Evolutionary conservation across 768 basidiomycete genomes (phyloP).

Genomic region (Chalciporus piperatus): DNA sequence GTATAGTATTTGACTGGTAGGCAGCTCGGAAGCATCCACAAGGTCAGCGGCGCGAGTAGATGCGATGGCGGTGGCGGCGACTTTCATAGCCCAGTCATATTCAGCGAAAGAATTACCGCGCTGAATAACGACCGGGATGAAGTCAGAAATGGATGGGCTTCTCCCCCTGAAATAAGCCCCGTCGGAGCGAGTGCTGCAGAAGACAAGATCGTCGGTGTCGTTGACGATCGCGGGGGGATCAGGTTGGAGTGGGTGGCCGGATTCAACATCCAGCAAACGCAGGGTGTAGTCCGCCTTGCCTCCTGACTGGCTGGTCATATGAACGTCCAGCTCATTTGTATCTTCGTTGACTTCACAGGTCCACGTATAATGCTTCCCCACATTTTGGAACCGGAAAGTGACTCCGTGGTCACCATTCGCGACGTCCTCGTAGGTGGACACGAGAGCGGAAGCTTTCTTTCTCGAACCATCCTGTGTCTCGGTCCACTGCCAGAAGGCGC

Average conservation of each 20-base stretch:
- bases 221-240: background rate
- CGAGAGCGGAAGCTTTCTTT: background rate
- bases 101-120: background rate
- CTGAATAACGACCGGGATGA: background rate
- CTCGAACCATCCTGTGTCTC: background rate
- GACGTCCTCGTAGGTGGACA: background rate
- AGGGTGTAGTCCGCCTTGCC: background rate
- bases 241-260: background rate
- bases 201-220: background rate
- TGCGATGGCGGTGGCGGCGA: background rate
- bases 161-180: background rate
- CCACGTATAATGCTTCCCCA: background rate
- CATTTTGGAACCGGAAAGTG: background rate
- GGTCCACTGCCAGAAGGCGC: background rate
- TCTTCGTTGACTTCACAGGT: background rate
- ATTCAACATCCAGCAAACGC: background rate
- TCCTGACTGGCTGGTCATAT: background rate
- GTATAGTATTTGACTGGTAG: background rate
- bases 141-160: background rate
- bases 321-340: background rate
- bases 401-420: background rate
- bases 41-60: background rate
- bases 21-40: background rate
- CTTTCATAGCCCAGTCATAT: background rate
- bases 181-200: background rate